Evolutionary conservation across 805 yeast species (phyloP), one percentile per base, ranked within the genome.

Genomic region (Metschnikowia koreensis): DNA sequence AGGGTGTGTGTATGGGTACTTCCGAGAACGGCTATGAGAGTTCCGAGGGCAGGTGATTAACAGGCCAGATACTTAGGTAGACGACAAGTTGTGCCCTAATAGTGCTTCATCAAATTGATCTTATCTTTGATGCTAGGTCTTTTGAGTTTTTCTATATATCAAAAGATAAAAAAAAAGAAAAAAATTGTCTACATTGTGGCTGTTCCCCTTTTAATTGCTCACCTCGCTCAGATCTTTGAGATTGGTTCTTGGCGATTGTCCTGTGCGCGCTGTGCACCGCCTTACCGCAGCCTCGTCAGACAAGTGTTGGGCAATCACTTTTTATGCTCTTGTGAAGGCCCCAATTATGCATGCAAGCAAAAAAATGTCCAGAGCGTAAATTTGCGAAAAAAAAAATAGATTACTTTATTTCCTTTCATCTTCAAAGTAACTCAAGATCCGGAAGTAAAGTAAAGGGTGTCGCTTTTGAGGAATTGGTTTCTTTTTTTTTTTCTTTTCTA

Each of bases 31-130:
- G 34, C 34, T 31, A 12, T 31, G 34, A 12, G 34, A 38, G 17
- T 39, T 38, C 48, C 48, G 48, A 46, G 48, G 48, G 37, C 33
- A 36, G 15, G 9, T 33, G 29, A 10, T 42, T 11, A 2, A 2
- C 15, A 2, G 10, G 39, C 15, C 39, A 12, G 17, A n/a, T 8
- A 37, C 17, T 31, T 9, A 31, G 34, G 10, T 31, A 31, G 13
- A 31, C 22, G 22, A 22, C 22, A 22, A 22, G 22, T 22, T 22
- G 4, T 22, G 22, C 22, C 22, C 22, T 22, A 3, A 3, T 22
- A 31, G 13, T 31, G 6, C 34, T 31, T 31, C 34, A 3, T 3
- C 34, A 6, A 22, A 22, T 22, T 4, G 4, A 22, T 3, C 22
- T 3, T 4, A 3, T 22, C 22, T 22, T 22, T 22, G 22, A 22